Percentiles rank a stretch among this genome's conserved stretches.
These are phyloP conservation scores for Mortierella sp. DNA, from an alignment of 371 early-diverging fungal genomes.

Conservation along the genomic window DNA sequence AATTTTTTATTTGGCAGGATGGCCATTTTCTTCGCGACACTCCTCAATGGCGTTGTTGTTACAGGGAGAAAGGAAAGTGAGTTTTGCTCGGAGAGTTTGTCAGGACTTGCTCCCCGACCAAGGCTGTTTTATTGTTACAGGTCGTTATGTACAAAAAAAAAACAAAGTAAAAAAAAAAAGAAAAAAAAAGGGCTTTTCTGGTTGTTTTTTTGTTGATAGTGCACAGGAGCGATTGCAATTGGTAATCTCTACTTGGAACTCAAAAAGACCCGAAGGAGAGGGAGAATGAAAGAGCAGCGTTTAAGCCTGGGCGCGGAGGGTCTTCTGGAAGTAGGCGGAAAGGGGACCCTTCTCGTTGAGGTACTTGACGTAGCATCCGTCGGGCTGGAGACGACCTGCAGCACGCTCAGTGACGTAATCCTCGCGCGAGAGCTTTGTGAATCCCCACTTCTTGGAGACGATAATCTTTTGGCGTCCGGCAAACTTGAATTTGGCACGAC, in stretches of 20 bases:
- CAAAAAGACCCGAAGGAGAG: not conserved
- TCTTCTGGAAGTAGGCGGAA: conserved; percentile 68
- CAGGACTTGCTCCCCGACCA: conserved; percentile 6
- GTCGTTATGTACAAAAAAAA: conserved; percentile 1
- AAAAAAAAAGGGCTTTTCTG: conserved; percentile 9
- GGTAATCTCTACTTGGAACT: not conserved
- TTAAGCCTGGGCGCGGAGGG: conserved; percentile 25
- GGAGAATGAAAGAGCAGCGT: not conserved
- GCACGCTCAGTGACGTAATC: conserved; percentile 89
- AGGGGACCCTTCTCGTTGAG: conserved; percentile 90
- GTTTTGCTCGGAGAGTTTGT: not conserved
- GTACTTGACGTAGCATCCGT: conserved; percentile 98
- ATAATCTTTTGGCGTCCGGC: conserved; percentile 99
- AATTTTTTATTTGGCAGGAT: too few relatives aligned
- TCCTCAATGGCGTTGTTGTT: not conserved
- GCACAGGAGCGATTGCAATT: not conserved
- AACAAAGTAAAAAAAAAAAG: not conserved
- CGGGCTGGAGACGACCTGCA: conserved; percentile 87
- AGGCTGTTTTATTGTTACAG: conserved; percentile 12
- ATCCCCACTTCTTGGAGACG: conserved; percentile 99
- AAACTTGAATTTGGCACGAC: conserved; percentile 99
- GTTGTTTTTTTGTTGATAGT: not conserved
- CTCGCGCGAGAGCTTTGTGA: conserved; percentile 96
- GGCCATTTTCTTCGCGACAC: not conserved
- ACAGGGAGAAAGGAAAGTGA: not conserved